Evolutionary conservation across 495 filamentous ascomycete species (phyloP).

Genomic region (Penicillium bovifimosum): DNA sequence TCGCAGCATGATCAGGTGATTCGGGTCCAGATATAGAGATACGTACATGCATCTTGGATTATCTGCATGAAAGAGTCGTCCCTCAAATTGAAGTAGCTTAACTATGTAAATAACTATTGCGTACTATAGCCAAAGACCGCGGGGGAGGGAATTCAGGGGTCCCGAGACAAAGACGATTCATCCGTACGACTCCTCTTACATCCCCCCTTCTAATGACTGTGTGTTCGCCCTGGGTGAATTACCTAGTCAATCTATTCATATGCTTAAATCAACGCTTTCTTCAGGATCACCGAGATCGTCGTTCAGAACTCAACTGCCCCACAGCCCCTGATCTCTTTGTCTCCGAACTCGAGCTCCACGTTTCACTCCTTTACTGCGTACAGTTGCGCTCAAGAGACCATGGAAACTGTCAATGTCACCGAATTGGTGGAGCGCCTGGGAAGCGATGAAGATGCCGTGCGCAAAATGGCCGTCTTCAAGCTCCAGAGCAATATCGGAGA

Average conservation of each 20-base stretch:
- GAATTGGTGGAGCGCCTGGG: constrained; percentile 65
- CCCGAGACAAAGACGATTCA: no score
- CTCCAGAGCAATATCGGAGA: constrained; percentile 91
- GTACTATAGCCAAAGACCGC: no score
- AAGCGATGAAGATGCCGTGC: constrained; percentile 80
- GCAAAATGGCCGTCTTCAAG: constrained; percentile 99
- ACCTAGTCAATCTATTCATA: neutral
- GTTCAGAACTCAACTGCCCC: constrained; percentile 8
- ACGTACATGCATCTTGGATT: no score
- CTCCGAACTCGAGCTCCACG: constrained; percentile 4
- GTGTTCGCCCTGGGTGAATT: no score
- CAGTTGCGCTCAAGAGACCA: constrained; percentile 16
- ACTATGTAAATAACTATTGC: no score
- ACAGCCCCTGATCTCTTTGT: constrained; percentile 13
- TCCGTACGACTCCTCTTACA: no score
- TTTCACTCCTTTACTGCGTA: neutral
- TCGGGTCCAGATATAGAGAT: no score
- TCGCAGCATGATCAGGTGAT: no score
- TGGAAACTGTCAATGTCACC: constrained; percentile 56
- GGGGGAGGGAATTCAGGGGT: no score
- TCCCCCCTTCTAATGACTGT: no score
- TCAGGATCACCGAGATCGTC: neutral
- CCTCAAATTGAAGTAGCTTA: no score
- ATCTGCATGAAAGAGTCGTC: no score
- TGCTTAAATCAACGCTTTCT: neutral